Base-by-base conservation (phyloP, 306 rosid genomes). In the Canavalia gladiata region DNA sequence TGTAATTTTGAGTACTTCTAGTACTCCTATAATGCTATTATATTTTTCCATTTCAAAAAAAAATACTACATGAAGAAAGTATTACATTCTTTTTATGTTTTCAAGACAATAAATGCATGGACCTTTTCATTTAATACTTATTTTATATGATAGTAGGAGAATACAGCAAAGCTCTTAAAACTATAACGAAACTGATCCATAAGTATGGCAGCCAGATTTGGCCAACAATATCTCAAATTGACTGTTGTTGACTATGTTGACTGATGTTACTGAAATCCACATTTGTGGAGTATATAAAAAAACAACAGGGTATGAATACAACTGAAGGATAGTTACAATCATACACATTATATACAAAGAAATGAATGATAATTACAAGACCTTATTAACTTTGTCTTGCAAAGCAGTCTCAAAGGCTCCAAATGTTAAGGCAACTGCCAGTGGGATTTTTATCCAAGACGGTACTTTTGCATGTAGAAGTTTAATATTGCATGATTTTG, bases 401-500 rank as follows among this genome's bases (percentile, higher is more conserved):
- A 25, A 55, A 25, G 60, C 60, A 55, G 10, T 25, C 60, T 55
- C 60, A 2, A 55, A 55, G 60, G 60, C 60, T 55, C 60, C 60
- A 55, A 55, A 55, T 55, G 60, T 25, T 55, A 55, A 33, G 10
- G 60, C 34, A 55, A 55, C 60, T 55, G 11, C 18, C 4, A 8
- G 1, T 29, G 65, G 65, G 39, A 58, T 58, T 39, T 58, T 58
- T 29, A 58, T 58, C 39, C 39, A 58, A 25, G 39, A 7, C 30
- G 65, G 65, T 30, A 58, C 65, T 39, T n/a, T 58, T 58, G 39
- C 8, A 8, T n/a, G 9, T 30, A 58, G 7, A 58, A 58, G 39
- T 58, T 58, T 29, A 58, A 58, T 58, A 58, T 58, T 58, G 65
- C 65, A 29, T 58, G 65, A 58, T 58, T 58, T 58, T 58, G 65